phyloP scores from a whole-genome alignment of 306 rosid genomes.

The Arachis hypogaea region DNA sequence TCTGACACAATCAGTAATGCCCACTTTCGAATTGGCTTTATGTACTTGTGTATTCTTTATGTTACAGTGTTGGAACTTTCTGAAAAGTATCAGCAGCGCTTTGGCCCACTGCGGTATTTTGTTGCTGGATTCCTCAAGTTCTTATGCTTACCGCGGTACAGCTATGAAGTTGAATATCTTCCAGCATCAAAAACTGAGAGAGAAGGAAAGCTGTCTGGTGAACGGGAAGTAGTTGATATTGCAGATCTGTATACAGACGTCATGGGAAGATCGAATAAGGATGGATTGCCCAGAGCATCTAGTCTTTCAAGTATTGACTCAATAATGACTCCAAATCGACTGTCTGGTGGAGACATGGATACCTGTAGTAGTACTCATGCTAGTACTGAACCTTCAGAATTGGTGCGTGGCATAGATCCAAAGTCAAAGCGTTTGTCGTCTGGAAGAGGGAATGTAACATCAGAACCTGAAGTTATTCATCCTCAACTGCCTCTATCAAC shows the following conservation, averaged over 20 bases:
- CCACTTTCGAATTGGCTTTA: slow-evolving; percentile 16
- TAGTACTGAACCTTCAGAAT: slow-evolving; percentile 91
- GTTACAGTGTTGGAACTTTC: slow-evolving; percentile 92
- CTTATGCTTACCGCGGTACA: slow-evolving; percentile 89
- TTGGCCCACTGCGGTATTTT: slow-evolving; percentile 94
- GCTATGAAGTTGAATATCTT: slow-evolving; percentile 94
- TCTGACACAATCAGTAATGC: no score
- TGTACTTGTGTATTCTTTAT: slow-evolving; percentile 34
- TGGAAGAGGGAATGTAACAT: slow-evolving; percentile 77
- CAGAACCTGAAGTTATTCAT: slow-evolving; percentile 96
- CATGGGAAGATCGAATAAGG: slow-evolving; percentile 84
- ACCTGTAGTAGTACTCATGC: slow-evolving; percentile 80
- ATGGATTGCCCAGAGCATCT: slow-evolving; percentile 95
- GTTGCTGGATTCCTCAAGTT: slow-evolving; percentile 98
- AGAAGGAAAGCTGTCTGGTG: slow-evolving; percentile 68
- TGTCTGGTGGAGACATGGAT: slow-evolving; percentile 90
- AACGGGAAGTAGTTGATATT: slow-evolving; percentile 78
- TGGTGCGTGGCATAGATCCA: slow-evolving; percentile 95
- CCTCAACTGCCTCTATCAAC: slow-evolving; percentile 88
- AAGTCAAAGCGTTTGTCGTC: slow-evolving; percentile 86
- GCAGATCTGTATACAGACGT: slow-evolving; percentile 83
- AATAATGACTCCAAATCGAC: slow-evolving; percentile 92
- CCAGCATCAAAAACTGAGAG: slow-evolving; percentile 74
- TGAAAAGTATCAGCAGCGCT: slow-evolving; percentile 93
- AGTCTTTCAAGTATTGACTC: slow-evolving; percentile 99